These are phyloP conservation scores for Diaporthe citrichinensis DNA, from an alignment of 2,329 filamentous ascomycete species.

Conservation along the genomic window DNA sequence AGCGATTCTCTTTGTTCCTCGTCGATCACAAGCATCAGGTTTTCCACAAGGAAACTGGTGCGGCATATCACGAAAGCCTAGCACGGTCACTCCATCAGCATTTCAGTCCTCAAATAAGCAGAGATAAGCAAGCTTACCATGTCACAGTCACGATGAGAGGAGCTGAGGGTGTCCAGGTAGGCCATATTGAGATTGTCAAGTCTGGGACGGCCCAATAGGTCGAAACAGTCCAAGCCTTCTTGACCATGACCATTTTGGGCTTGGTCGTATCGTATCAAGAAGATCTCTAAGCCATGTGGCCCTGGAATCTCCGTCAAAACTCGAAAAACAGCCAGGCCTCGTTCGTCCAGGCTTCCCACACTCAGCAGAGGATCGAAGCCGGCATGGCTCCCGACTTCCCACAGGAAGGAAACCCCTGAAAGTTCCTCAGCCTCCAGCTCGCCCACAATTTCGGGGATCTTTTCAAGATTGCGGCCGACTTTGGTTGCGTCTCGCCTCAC, in stretches of 20 bases:
- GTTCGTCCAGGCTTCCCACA: neutral
- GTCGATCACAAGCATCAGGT: neutral
- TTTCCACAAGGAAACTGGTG: neutral
- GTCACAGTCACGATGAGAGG: neutral
- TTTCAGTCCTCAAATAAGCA: too few relatives aligned
- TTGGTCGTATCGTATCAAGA: neutral
- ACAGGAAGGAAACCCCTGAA: neutral
- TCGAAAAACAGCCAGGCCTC: neutral
- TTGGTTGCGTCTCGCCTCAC: neutral
- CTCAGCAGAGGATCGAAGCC: neutral
- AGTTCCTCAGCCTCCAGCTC: neutral
- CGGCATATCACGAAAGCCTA: slow-evolving; percentile 4
- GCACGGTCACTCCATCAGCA: neutral
- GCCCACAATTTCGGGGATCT: neutral
- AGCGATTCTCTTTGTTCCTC: neutral
- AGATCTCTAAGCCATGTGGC: neutral
- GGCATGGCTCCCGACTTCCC: neutral
- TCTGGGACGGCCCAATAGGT: neutral
- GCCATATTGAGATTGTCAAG: neutral
- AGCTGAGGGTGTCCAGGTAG: neutral
- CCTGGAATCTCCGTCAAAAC: neutral
- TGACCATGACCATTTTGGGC: neutral
- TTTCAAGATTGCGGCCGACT: neutral
- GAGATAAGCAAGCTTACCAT: neutral
- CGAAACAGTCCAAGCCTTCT: neutral